Conservation (phyloP, 73 alveolate species). For the Tetrahymena borealis region DNA sequence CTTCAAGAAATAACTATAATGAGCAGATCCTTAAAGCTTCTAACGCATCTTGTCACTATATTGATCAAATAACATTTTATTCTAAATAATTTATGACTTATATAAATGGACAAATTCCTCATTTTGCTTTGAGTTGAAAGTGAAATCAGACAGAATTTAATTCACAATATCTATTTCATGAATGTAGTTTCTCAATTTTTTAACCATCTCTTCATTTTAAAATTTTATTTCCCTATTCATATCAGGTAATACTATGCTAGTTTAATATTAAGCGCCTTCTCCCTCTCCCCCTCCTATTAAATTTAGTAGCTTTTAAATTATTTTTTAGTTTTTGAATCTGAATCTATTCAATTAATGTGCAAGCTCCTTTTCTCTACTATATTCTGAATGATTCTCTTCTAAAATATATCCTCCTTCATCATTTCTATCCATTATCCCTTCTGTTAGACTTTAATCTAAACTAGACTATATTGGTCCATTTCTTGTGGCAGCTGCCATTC, state of each 20-base stretch:
- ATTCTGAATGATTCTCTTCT: not conserved
- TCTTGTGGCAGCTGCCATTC: not conserved
- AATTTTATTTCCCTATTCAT: not conserved
- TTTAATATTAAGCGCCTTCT: not conserved
- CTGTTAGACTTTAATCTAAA: not conserved
- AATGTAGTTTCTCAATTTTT: not conserved
- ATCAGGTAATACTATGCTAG: not conserved
- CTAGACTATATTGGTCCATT: not conserved
- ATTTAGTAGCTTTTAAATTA: not conserved
- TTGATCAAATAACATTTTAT: not conserved
- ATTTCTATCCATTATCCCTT: not conserved
- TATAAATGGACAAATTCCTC: not conserved
- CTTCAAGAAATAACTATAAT: not conserved
- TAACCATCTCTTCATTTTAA: not conserved
- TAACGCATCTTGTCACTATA: not conserved
- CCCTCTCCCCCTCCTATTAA: not conserved
- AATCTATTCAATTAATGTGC: not conserved
- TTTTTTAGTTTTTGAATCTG: not conserved
- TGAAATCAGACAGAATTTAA: not conserved
- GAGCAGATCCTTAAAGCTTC: not conserved
- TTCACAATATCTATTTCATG: not conserved
- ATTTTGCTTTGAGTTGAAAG: not conserved
- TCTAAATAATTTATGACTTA: not conserved
- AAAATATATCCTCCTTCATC: not conserved
- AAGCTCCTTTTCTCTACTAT: not conserved